These are phyloP conservation scores for Astragalus glycyphyllos DNA, from an alignment of 306 rosid species.

Conservation along the genomic window DNA sequence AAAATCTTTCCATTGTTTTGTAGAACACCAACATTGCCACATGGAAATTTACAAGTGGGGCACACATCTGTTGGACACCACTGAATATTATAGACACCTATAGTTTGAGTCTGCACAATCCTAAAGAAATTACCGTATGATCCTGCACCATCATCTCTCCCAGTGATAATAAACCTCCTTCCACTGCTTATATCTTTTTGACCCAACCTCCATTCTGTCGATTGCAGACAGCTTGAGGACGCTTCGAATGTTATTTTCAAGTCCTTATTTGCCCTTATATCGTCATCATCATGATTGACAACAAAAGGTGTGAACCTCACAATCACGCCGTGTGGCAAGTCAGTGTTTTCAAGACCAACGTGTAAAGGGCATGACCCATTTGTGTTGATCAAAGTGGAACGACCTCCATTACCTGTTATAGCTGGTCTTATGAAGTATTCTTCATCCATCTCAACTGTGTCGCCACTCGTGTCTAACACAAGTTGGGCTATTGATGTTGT, in stretches of 20 bases:
- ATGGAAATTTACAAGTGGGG: constrained; percentile 46
- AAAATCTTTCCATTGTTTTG: constrained; percentile 55
- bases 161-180: constrained; percentile 47
- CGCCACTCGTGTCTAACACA: constrained; percentile 57
- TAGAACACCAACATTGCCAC: constrained; percentile 51
- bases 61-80: constrained; percentile 74
- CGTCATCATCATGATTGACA: constrained; percentile 5
- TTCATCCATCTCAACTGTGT: constrained; percentile 42
- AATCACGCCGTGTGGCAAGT: not conserved
- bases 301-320: constrained; percentile 52
- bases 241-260: constrained; percentile 48
- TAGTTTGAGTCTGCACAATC: constrained; percentile 9
- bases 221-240: constrained; percentile 15
- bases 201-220: constrained; percentile 52
- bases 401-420: constrained; percentile 64
- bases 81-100: constrained; percentile 38
- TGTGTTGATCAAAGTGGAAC: constrained; percentile 50
- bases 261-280: constrained; percentile 33
- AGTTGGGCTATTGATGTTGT: constrained; percentile 39
- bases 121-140: constrained; percentile 44
- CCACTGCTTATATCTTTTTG: constrained; percentile 1
- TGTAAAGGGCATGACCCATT: constrained; percentile 48
- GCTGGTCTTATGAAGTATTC: constrained; percentile 70
- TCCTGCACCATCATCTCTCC: constrained; percentile 1
- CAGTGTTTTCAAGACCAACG: constrained; percentile 57